A percentile compares a stretch with the other conserved stretches of the same genome.
These are phyloP conservation scores for Pseudomassariella vexata DNA, from an alignment of 2,329 filamentous ascomycete species.

Conservation along the genomic window DNA sequence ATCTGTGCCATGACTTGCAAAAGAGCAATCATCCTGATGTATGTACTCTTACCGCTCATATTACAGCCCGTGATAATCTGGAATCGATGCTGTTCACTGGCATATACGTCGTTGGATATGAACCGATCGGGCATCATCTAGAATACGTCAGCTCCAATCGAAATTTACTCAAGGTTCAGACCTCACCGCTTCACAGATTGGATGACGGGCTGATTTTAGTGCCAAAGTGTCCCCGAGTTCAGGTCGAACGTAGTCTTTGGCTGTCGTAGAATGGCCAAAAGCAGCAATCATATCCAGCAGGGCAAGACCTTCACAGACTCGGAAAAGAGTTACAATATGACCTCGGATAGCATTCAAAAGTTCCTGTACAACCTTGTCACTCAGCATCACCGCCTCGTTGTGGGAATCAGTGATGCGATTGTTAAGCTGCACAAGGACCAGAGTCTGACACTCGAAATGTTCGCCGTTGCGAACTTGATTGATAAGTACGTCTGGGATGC, in stretches of 20 bases:
- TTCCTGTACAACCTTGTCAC: constrained; percentile 67
- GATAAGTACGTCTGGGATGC: constrained; percentile 65
- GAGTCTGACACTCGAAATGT: constrained; percentile 80
- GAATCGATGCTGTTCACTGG: constrained; percentile 73
- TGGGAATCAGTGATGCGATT: constrained; percentile 73
- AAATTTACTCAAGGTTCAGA: neutral
- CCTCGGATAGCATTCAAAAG: constrained; percentile 68
- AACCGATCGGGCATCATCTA: constrained; percentile 61
- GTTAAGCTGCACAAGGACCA: constrained; percentile 77
- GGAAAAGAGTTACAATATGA: constrained; percentile 70
- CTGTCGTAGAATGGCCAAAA: constrained; percentile 69
- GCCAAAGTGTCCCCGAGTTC: constrained; percentile 63
- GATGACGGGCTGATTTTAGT: constrained; percentile 70
- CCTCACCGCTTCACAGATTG: constrained; percentile 64
- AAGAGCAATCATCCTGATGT: constrained; percentile 79
- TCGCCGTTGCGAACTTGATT: constrained; percentile 69
- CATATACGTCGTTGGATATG: constrained; percentile 87
- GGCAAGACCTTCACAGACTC: constrained; percentile 78
- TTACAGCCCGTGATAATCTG: constrained; percentile 95
- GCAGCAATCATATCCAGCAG: constrained; percentile 80
- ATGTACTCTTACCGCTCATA: constrained; percentile 97
- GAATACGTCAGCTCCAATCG: constrained; percentile 5
- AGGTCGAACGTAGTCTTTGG: constrained; percentile 55
- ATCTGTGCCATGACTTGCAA: constrained; percentile 92
- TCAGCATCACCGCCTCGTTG: constrained; percentile 77